Evolutionary conservation across 2,329 filamentous ascomycete species (phyloP).

Genomic region (Beauveria asiatica): DNA sequence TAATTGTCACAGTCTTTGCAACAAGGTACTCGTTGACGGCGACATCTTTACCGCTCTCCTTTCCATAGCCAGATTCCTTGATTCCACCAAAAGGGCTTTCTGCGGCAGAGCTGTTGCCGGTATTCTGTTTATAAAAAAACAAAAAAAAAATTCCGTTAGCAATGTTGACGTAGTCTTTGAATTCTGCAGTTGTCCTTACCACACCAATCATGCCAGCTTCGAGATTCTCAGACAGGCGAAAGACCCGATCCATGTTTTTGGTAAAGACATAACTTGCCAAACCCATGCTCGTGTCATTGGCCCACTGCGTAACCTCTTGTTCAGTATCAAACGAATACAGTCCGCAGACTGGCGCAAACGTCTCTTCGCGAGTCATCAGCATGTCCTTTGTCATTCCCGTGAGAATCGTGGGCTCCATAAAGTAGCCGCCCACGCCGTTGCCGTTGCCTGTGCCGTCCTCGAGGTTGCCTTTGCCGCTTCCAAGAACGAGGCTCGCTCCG

Average conservation of each 20-base stretch:
- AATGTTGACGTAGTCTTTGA: too few species aligned
- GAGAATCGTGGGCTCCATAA: constrained; percentile 62
- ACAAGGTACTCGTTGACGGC: constrained; percentile 38
- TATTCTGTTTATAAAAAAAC: constrained; percentile 22
- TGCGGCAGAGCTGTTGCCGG: constrained; percentile 32
- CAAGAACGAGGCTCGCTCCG: constrained; percentile 8
- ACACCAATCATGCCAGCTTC: constrained; percentile 35
- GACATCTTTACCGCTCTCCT: constrained; percentile 39
- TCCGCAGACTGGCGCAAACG: constrained; percentile 63
- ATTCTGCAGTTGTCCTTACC: constrained; percentile 23
- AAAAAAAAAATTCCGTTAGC: too few species aligned
- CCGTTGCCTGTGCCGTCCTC: constrained; percentile 28
- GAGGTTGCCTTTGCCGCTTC: constrained; percentile 1
- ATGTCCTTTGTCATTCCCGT: constrained; percentile 58
- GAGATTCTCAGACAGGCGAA: constrained; percentile 37
- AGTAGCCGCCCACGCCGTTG: constrained; percentile 44
- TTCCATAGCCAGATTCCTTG: constrained; percentile 39
- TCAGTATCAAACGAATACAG: constrained; percentile 62
- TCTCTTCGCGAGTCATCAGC: constrained; percentile 60
- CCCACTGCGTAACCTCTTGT: constrained; percentile 58
- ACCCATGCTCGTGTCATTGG: constrained; percentile 59
- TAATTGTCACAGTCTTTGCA: constrained; percentile 37
- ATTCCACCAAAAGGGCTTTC: constrained; percentile 40
- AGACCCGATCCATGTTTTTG: constrained; percentile 31
- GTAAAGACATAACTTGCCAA: constrained; percentile 66